Percentiles rank a stretch among this genome's conserved stretches.
phyloP scores from a whole-genome alignment of 139 green algal genomes.

The Chlorella vulgaris region DNA sequence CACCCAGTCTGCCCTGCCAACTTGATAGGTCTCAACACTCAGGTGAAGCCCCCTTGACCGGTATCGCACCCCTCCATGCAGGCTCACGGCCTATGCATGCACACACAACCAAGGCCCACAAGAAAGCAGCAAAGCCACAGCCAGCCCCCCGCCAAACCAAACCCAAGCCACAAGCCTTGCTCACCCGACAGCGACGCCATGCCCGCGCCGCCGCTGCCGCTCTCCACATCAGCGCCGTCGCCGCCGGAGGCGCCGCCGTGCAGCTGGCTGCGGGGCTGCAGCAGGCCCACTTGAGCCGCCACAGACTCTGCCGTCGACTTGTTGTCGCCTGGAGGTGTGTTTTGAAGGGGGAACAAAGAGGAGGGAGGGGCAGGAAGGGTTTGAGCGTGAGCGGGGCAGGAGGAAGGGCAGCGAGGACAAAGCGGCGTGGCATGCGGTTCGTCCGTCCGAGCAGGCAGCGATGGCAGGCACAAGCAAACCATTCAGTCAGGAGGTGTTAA shows the following conservation, averaged over 20 bases:
- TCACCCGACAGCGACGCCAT: not conserved
- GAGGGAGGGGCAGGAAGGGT: not conserved
- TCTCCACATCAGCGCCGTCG: not conserved
- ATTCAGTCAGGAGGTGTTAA: too few relatives aligned
- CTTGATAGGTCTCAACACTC: too few relatives aligned
- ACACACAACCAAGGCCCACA: too few relatives aligned
- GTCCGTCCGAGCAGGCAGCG: too few relatives aligned
- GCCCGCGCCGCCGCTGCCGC: not conserved
- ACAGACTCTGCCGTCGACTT: conserved; percentile 74
- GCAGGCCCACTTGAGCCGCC: conserved; percentile 30
- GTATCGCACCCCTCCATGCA: too few relatives aligned
- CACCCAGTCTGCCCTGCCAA: too few relatives aligned
- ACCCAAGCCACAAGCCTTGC: not conserved
- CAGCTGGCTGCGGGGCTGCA: not conserved
- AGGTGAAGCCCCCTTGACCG: too few relatives aligned
- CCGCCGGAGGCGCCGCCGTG: too few relatives aligned
- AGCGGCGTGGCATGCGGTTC: too few relatives aligned
- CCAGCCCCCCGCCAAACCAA: not conserved
- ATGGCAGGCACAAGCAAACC: too few relatives aligned
- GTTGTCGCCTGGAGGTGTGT: conserved; percentile 76
- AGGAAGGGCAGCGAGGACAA: not conserved
- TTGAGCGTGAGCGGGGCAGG: not conserved
- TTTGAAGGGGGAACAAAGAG: not conserved
- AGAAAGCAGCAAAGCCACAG: not conserved
- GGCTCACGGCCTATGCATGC: too few relatives aligned